These are phyloP conservation scores for Lachancea cidri DNA, from an alignment of 805 yeast genomes.

Conservation along the genomic window DNA sequence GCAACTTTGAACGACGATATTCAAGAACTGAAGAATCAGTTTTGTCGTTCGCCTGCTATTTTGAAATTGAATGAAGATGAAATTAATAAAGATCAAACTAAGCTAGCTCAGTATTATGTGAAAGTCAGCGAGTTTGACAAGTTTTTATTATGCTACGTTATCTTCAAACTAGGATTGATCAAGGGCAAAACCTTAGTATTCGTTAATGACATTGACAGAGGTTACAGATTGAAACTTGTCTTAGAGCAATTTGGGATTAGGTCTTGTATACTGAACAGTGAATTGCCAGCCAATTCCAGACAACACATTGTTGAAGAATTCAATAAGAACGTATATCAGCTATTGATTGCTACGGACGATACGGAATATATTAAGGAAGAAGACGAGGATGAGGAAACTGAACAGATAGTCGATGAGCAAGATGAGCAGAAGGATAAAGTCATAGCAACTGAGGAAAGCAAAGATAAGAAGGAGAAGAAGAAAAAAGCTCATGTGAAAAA, in stretches of 20 bases:
- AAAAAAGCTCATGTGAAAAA: slow-evolving; percentile 33
- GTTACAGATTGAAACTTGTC: slow-evolving; percentile 84
- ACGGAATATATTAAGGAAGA: slow-evolving; percentile 53
- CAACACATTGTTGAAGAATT: slow-evolving; percentile 93
- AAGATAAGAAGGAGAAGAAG: slow-evolving; percentile 21
- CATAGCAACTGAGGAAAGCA: slow-evolving; percentile 15
- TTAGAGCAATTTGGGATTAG: slow-evolving; percentile 92
- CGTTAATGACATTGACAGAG: slow-evolving; percentile 93
- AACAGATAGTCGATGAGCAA: slow-evolving; percentile 8
- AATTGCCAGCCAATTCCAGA: slow-evolving; percentile 87
- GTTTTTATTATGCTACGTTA: slow-evolving; percentile 83
- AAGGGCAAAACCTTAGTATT: slow-evolving; percentile 88
- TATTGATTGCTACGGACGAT: slow-evolving; percentile 94
- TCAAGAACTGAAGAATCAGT: slow-evolving; percentile 64
- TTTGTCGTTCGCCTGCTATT: slow-evolving; percentile 79
- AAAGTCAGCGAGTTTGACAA: slow-evolving; percentile 87
- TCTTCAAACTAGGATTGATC: slow-evolving; percentile 79
- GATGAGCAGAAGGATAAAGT: slow-evolving; percentile 4
- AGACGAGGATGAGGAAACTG: slow-evolving; percentile 35
- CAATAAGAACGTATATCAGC: slow-evolving; percentile 79
- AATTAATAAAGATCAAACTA: slow-evolving; percentile 44
- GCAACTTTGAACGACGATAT: slow-evolving; percentile 91
- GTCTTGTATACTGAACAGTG: slow-evolving; percentile 84
- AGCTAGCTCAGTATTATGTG: slow-evolving; percentile 79
- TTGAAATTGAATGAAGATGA: slow-evolving; percentile 73